Conservation (phyloP, 371 early-diverging fungal species). For the Mortierella sp. region DNA sequence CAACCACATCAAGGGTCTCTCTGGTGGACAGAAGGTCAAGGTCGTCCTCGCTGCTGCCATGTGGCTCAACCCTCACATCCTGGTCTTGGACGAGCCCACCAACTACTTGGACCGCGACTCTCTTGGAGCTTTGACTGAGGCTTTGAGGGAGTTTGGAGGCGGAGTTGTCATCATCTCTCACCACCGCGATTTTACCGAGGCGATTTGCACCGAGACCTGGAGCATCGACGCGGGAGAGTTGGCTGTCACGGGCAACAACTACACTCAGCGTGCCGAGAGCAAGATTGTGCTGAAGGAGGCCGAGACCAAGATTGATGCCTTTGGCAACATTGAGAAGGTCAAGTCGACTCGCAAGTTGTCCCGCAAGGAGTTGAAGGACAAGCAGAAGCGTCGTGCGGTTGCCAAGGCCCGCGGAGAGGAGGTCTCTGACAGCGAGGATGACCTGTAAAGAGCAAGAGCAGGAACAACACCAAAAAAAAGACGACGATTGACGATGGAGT, state of each 20-base stretch:
- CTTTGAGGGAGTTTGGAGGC: slow-evolving; percentile 79
- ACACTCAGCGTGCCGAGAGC: slow-evolving; percentile 41
- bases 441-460: slow-evolving; percentile 24
- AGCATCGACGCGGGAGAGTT: slow-evolving; percentile 80
- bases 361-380: slow-evolving; percentile 58
- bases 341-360: slow-evolving; percentile 56
- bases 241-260: slow-evolving; percentile 53
- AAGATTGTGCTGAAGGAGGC: slow-evolving; percentile 56
- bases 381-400: slow-evolving; percentile 51
- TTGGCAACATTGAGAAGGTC: slow-evolving; percentile 57
- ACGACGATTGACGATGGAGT: neutral
- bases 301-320: slow-evolving; percentile 56
- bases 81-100: slow-evolving; percentile 94
- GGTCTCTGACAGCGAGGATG: slow-evolving; percentile 51
- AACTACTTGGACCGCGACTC: slow-evolving; percentile 87
- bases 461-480: slow-evolving; percentile 1
- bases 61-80: slow-evolving; percentile 90
- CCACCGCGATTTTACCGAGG: slow-evolving; percentile 81
- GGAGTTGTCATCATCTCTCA: slow-evolving; percentile 86
- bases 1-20: slow-evolving; percentile 87
- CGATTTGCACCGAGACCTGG: slow-evolving; percentile 81
- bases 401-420: slow-evolving; percentile 50
- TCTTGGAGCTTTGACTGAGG: slow-evolving; percentile 78
- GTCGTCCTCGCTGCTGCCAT: slow-evolving; percentile 88
- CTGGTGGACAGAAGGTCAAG: slow-evolving; percentile 95